phyloP scores from a whole-genome alignment of 768 basidiomycete species.

The Leccinum subtestaceum region DNA sequence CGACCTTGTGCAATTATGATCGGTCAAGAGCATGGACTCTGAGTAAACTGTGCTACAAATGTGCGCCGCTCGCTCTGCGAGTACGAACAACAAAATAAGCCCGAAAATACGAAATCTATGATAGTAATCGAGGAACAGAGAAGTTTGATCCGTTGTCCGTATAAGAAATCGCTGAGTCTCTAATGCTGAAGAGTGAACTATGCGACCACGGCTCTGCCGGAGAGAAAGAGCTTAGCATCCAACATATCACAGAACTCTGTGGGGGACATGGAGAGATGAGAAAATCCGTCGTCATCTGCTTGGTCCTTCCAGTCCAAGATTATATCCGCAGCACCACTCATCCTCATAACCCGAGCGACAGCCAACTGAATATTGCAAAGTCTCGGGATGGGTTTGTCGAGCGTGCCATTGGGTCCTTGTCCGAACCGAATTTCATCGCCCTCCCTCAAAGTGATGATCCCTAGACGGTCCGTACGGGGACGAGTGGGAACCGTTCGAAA shows the following conservation, averaged over 20 bases:
- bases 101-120: too few species aligned
- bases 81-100: too few species aligned
- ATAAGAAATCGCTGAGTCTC: too few species aligned
- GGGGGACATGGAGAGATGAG: too few species aligned
- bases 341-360: constrained; percentile 5
- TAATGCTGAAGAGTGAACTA: too few species aligned
- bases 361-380: constrained; percentile 5
- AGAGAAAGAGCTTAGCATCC: too few species aligned
- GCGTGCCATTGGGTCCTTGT: constrained; percentile 1
- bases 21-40: constrained; percentile 35
- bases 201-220: too few species aligned
- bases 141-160: too few species aligned
- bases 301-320: constrained; percentile 1
- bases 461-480: neutral
- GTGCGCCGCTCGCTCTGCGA: too few species aligned
- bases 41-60: constrained; percentile 32
- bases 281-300: neutral
- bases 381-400: neutral
- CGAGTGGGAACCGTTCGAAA: neutral
- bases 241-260: too few species aligned
- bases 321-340: constrained; percentile 11
- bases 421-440: constrained; percentile 6
- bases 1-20: constrained; percentile 38
- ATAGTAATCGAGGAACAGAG: too few species aligned
- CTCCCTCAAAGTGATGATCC: neutral